Evolutionary conservation across 345 rosid genomes (phyloP).

Genomic region (Lenwebbia sp.): DNA sequence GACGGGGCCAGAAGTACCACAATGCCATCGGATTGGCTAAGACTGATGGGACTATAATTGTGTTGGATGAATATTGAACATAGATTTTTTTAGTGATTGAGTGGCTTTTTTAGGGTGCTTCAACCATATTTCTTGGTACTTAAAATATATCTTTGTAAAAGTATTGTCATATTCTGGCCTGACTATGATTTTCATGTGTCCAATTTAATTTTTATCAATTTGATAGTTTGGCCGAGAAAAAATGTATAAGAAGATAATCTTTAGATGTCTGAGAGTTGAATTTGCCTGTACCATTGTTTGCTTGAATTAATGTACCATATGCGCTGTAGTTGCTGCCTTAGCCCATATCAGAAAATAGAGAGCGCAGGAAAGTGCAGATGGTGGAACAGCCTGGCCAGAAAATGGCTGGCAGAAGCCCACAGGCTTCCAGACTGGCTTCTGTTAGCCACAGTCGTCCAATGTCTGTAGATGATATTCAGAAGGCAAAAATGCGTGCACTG

Average conservation of each 20-base stretch:
- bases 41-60: neutral
- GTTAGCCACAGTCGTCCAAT: constrained; percentile 73
- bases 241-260: neutral
- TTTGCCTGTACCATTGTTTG: neutral
- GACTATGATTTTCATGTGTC: neutral
- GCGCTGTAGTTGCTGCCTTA: constrained; percentile 30
- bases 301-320: neutral
- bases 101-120: neutral
- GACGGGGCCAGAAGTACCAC: neutral
- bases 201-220: neutral
- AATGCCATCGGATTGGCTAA: neutral
- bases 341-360: constrained; percentile 64
- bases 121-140: neutral
- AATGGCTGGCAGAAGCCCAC: constrained; percentile 57
- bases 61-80: neutral
- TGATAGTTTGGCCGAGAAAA: neutral
- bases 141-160: neutral
- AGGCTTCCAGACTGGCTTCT: constrained; percentile 43
- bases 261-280: neutral
- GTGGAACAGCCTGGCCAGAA: constrained; percentile 98
- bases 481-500: constrained; percentile 86
- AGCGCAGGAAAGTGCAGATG: constrained; percentile 86
- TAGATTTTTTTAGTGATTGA: neutral
- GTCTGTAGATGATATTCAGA: constrained; percentile 98
- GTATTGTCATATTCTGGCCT: neutral